phyloP scores from a whole-genome alignment of 2,329 filamentous ascomycete genomes.

The Verticillium nubilum region DNA sequence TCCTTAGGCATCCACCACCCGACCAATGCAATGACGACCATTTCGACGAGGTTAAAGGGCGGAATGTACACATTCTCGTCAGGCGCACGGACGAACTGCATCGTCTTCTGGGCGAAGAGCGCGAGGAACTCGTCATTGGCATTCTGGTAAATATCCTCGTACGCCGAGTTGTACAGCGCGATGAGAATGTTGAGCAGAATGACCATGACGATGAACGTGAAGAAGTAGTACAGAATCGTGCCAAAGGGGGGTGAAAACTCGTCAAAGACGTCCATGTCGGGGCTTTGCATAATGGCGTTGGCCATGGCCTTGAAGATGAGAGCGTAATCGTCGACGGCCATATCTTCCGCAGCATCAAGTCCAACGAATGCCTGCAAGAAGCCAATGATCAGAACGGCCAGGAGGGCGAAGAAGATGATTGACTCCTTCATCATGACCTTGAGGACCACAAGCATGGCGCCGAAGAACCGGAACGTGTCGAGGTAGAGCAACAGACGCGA shows the following conservation, averaged over 20 bases:
- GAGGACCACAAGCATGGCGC: conserved; percentile 94
- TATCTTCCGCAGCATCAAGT: conserved; percentile 75
- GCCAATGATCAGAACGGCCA: conserved; percentile 75
- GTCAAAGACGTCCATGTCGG: conserved; percentile 85
- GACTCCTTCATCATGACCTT: conserved; percentile 95
- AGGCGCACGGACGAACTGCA: conserved; percentile 93
- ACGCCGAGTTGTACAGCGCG: conserved; percentile 93
- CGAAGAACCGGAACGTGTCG: conserved; percentile 92
- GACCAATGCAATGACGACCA: conserved; percentile 70
- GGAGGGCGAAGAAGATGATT: conserved; percentile 90
- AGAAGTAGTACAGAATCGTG: conserved; percentile 92
- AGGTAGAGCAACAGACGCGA: conserved; percentile 85
- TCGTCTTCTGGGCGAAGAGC: conserved; percentile 87
- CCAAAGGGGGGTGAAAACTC: conserved; percentile 90
- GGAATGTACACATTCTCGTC: conserved; percentile 98
- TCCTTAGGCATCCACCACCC: conserved; percentile 91
- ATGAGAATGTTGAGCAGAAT: conserved; percentile 93
- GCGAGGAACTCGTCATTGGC: conserved; percentile 94
- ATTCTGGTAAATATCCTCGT: conserved; percentile 90
- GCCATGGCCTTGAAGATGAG: conserved; percentile 81
- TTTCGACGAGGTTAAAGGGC: conserved; percentile 89
- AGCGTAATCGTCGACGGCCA: conserved; percentile 59
- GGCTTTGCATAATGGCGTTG: conserved; percentile 86
- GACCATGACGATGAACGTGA: conserved; percentile 94
- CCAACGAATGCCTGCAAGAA: conserved; percentile 95